Conservation (phyloP, 306 rosid species). For the Ammopiptanthus mongolicus region DNA sequence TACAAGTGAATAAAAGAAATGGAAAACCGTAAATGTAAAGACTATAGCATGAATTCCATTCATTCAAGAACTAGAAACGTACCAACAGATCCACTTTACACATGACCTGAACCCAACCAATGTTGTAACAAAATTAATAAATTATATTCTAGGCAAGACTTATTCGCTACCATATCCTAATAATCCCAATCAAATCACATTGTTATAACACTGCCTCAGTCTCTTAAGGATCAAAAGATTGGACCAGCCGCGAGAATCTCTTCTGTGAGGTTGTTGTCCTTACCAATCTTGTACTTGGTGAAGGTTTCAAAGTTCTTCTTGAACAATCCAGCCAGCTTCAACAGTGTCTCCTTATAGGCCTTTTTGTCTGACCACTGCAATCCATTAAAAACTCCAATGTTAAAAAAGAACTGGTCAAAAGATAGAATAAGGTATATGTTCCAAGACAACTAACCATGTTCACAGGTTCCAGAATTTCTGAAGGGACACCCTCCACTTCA, state of each 20-base stretch:
- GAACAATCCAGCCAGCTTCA: constrained; percentile 66
- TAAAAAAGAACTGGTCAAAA: background rate
- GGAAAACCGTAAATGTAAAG: background rate
- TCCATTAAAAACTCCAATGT: background rate
- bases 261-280: constrained; percentile 47
- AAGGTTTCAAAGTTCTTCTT: constrained; percentile 67
- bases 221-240: constrained; percentile 26
- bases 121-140: no score
- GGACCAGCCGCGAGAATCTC: constrained; percentile 87
- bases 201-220: background rate
- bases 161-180: constrained; percentile 9
- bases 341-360: constrained; percentile 45
- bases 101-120: background rate
- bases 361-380: constrained; percentile 69
- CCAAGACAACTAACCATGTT: constrained; percentile 56
- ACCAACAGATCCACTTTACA: background rate
- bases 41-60: background rate
- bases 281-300: constrained; percentile 57
- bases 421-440: background rate
- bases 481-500: constrained; percentile 69
- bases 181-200: background rate
- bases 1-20: background rate
- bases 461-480: constrained; percentile 67
- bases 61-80: background rate
- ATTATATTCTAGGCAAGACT: background rate